Evolutionary conservation across 345 rosid species (phyloP).

Genomic region (Salix brachista): DNA sequence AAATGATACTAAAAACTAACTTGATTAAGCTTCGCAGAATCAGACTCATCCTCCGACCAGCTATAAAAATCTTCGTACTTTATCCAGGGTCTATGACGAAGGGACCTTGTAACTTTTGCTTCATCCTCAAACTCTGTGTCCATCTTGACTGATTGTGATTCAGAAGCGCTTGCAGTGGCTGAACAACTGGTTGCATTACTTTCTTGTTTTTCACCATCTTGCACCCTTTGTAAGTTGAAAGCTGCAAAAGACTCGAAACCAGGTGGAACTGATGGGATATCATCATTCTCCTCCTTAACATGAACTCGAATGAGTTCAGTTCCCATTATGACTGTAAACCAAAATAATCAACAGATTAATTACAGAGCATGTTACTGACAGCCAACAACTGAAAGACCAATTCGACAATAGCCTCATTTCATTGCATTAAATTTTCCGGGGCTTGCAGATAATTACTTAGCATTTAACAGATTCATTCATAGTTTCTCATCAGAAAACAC

Average conservation of each 20-base stretch:
- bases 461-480: background rate
- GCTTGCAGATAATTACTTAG: background rate
- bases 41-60: conserved; percentile 48
- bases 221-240: conserved; percentile 49
- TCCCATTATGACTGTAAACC: conserved; percentile 54
- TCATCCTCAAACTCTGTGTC: conserved; percentile 40
- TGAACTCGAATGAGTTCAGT: conserved; percentile 81
- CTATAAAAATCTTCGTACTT: conserved; percentile 44
- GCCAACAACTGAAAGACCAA: background rate
- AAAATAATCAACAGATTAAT: background rate
- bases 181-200: conserved; percentile 29
- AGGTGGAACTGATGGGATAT: conserved; percentile 83
- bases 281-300: conserved; percentile 82
- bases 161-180: conserved; percentile 40
- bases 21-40: conserved; percentile 47
- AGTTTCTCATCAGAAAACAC: background rate
- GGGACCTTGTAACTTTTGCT: conserved; percentile 43
- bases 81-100: conserved; percentile 60
- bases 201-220: conserved; percentile 40
- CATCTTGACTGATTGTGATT: conserved; percentile 38
- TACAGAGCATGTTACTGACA: background rate
- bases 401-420: background rate
- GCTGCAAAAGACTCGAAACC: conserved; percentile 91
- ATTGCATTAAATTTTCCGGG: background rate
- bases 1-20: conserved; percentile 26